Evolutionary conservation across 2,329 filamentous ascomycete species (phyloP).

Genomic region (Westerdykella aurantiaca): DNA sequence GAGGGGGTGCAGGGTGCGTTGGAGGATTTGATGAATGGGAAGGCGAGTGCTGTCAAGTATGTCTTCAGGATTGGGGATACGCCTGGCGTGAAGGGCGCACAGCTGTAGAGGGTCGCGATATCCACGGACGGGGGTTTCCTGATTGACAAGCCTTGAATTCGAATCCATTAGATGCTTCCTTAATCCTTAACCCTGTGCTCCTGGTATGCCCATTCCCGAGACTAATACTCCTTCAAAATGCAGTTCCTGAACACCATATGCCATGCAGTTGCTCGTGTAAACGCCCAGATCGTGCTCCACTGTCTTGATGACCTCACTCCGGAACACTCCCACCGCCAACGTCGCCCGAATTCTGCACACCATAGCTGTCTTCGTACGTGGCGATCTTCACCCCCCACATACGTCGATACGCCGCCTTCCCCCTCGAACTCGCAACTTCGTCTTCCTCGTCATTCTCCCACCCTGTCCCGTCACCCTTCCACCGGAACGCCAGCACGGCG

Average conservation of each 20-base stretch:
- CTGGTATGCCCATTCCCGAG: no score
- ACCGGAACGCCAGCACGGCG: constrained; percentile 34
- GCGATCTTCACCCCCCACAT: constrained; percentile 35
- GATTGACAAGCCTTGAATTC: no score
- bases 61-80: constrained; percentile 54
- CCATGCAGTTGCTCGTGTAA: no score
- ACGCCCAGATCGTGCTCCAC: no score
- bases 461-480: constrained; percentile 23
- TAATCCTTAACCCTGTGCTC: no score
- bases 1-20: constrained; percentile 50
- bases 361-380: constrained; percentile 35
- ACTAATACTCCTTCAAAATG: no score
- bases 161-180: no score
- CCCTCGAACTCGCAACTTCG: neutral
- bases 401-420: constrained; percentile 5
- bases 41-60: constrained; percentile 60
- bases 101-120: neutral
- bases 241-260: no score
- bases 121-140: no score
- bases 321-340: no score
- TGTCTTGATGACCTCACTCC: no score
- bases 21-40: constrained; percentile 53
- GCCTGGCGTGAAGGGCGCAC: constrained; percentile 8
- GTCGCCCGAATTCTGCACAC: constrained; percentile 18
- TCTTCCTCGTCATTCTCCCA: constrained; percentile 11